Percentiles rank a stretch among this genome's conserved stretches.
Evolutionary conservation across 805 yeast species (phyloP).

Genomic region (Zygotorulaspora florentina): DNA sequence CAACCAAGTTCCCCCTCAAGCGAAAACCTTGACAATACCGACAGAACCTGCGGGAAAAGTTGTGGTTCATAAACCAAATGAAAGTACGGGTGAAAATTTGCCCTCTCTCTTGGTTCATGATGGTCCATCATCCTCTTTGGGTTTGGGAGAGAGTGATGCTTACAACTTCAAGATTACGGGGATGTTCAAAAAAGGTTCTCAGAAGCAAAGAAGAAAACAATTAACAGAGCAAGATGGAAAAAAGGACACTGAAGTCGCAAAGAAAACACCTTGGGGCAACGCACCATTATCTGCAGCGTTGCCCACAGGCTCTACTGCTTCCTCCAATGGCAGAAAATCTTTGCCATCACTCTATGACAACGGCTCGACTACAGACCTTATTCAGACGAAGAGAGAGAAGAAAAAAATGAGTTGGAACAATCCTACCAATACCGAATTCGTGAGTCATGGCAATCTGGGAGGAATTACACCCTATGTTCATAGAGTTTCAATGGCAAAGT

Average conservation of each 20-base stretch:
- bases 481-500: slow-evolving; percentile 1
- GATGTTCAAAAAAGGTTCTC: slow-evolving; percentile 28
- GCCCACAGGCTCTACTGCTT: not conserved
- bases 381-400: slow-evolving; percentile 11
- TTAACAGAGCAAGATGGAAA: slow-evolving; percentile 5
- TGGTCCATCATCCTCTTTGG: not conserved
- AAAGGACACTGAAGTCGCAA: not conserved
- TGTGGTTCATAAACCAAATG: slow-evolving; percentile 14
- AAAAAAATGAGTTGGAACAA: slow-evolving; percentile 2
- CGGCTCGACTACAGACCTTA: slow-evolving; percentile 5
- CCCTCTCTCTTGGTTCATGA: slow-evolving; percentile 15
- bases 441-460: slow-evolving; percentile 22
- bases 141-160: slow-evolving; percentile 1
- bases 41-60: slow-evolving; percentile 11
- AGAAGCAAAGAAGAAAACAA: slow-evolving; percentile 26
- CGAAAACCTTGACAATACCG: not conserved
- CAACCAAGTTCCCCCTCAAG: not conserved
- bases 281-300: slow-evolving; percentile 5
- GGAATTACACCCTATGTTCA: slow-evolving; percentile 19
- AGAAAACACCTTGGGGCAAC: slow-evolving; percentile 26
- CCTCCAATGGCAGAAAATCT: slow-evolving; percentile 6
- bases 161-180: slow-evolving; percentile 14
- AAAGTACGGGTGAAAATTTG: slow-evolving; percentile 5
- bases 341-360: slow-evolving; percentile 25
- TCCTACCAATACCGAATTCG: slow-evolving; percentile 18